Evolutionary conservation across 2,329 filamentous ascomycete species (phyloP).

Genomic region (Elsinoe batatas): DNA sequence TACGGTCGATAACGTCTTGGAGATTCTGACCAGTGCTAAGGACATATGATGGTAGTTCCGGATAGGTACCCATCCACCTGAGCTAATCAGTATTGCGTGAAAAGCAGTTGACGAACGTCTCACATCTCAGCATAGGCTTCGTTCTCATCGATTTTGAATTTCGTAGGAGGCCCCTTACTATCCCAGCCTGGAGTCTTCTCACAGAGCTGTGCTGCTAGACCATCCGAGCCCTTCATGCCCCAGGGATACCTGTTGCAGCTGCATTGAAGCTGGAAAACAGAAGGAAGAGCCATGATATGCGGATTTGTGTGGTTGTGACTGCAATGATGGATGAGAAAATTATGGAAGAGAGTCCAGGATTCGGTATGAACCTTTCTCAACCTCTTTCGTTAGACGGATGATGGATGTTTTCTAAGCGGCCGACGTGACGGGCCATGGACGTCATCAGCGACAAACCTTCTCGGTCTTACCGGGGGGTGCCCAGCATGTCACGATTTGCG

Average conservation of each 20-base stretch:
- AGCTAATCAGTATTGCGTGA: constrained; percentile 13
- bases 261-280: constrained; percentile 46
- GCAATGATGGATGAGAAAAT: too few species aligned
- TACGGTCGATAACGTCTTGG: constrained; percentile 51
- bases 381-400: too few species aligned
- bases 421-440: constrained; percentile 7
- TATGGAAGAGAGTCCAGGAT: too few species aligned
- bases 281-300: constrained; percentile 35
- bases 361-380: too few species aligned
- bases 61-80: constrained; percentile 67
- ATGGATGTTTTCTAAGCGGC: neutral
- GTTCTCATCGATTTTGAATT: constrained; percentile 54
- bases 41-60: constrained; percentile 56
- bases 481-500: too few species aligned
- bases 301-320: neutral
- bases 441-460: constrained; percentile 9
- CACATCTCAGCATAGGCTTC: constrained; percentile 53
- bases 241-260: constrained; percentile 56
- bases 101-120: constrained; percentile 2
- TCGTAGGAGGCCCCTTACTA: constrained; percentile 20
- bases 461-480: neutral
- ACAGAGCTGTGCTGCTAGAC: constrained; percentile 56
- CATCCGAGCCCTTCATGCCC: constrained; percentile 59
- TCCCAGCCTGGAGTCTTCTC: constrained; percentile 50
- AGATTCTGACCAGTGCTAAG: constrained; percentile 54